These are phyloP conservation scores for Eucalyptus polyanthemos DNA, from an alignment of 345 rosid species.

Conservation along the genomic window DNA sequence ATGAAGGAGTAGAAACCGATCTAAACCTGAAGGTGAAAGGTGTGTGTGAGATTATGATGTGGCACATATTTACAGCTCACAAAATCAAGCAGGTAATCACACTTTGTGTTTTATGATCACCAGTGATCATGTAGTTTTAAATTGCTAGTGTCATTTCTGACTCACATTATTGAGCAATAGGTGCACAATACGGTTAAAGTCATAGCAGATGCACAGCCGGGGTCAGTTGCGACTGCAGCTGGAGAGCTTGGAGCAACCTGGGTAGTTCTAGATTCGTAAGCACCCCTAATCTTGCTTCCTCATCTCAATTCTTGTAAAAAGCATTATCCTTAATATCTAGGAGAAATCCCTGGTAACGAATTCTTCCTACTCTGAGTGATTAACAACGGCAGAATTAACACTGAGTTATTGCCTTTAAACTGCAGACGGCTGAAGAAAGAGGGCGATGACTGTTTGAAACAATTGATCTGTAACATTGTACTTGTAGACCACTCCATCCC, in stretches of 20 bases:
- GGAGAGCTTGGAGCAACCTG: conserved; percentile 11
- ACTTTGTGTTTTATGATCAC: neutral
- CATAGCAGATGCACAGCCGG: conserved; percentile 3
- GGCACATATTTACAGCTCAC: conserved; percentile 3
- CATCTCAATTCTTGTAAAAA: neutral
- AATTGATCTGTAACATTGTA: conserved; percentile 19
- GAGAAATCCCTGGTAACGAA: neutral
- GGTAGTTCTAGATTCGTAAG: conserved; percentile 23
- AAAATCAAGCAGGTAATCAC: conserved; percentile 2
- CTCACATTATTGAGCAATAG: neutral
- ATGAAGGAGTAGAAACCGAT: neutral
- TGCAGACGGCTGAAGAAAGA: conserved; percentile 24
- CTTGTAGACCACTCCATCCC: conserved; percentile 18
- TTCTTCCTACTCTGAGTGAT: neutral
- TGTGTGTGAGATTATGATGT: conserved; percentile 14
- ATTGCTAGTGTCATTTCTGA: neutral
- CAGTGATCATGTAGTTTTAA: neutral
- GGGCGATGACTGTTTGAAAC: conserved; percentile 13
- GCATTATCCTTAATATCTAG: neutral
- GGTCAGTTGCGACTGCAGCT: conserved; percentile 17
- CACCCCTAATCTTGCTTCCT: neutral
- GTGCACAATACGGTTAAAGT: conserved; percentile 11
- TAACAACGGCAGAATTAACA: neutral
- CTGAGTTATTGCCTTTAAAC: neutral
- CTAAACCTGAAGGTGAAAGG: neutral